Evolutionary conservation across 257 asterid species (phyloP).

Genomic region (Osmanthus fragrans): DNA sequence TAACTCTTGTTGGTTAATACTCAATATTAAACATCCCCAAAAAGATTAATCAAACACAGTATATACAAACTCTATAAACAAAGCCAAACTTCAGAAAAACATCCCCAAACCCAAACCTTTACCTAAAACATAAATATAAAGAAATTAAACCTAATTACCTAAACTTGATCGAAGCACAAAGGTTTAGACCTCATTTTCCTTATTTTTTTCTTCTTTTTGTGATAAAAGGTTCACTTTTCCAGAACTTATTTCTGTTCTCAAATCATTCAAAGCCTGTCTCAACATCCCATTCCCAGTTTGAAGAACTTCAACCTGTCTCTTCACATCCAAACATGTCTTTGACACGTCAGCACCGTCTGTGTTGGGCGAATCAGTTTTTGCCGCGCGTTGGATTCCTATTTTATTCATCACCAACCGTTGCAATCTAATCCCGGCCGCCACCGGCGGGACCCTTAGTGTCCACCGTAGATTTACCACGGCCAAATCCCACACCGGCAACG

Average conservation of each 20-base stretch:
- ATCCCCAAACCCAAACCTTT: neutral
- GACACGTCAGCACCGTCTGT: constrained; percentile 43
- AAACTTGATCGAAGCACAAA: neutral
- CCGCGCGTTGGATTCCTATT: constrained; percentile 72
- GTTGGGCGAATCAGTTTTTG: constrained; percentile 24
- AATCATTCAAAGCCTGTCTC: constrained; percentile 64
- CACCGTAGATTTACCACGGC: constrained; percentile 68
- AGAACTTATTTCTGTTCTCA: constrained; percentile 62
- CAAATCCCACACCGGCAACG: constrained; percentile 49
- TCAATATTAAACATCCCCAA: no score
- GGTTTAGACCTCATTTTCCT: neutral
- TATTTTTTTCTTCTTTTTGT: neutral
- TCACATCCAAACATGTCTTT: constrained; percentile 70
- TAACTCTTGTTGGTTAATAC: no score
- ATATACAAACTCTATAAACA: neutral
- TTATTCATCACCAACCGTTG: constrained; percentile 83
- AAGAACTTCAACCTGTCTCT: constrained; percentile 64
- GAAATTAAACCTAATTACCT: neutral
- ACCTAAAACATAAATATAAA: neutral
- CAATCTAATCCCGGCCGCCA: constrained; percentile 39
- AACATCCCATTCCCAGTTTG: constrained; percentile 74
- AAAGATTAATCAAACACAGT: neutral
- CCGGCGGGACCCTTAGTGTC: constrained; percentile 75
- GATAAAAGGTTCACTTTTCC: constrained; percentile 42
- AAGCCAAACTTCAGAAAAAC: neutral